phyloP scores from a whole-genome alignment of 352 stramenopile species.

The Halophytophthora polymorphica region DNA sequence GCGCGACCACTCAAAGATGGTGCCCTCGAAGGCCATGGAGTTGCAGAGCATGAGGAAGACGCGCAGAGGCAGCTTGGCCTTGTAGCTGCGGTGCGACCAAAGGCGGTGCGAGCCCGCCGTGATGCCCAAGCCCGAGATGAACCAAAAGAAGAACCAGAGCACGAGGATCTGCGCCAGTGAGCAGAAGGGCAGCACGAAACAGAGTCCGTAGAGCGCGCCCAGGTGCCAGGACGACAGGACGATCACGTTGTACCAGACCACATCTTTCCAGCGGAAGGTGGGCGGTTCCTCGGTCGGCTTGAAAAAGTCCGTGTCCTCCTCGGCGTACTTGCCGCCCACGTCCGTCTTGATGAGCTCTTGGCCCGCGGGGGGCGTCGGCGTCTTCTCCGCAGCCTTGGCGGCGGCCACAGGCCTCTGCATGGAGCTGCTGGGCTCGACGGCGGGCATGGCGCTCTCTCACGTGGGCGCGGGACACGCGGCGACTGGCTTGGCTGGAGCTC shows the following conservation, averaged over 20 bases:
- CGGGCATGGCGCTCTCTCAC: too few relatives aligned
- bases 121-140: conserved; percentile 92
- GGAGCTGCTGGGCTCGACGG: conserved; percentile 1
- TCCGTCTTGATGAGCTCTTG: conserved; percentile 15
- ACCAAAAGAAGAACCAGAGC: conserved; percentile 67
- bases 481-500: background rate
- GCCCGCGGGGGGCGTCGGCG: background rate
- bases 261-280: conserved; percentile 58
- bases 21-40: conserved; percentile 96
- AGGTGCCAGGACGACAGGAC: conserved; percentile 66
- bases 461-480: too few relatives aligned
- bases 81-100: conserved; percentile 97
- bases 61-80: conserved; percentile 87
- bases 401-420: conserved; percentile 7
- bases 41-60: conserved; percentile 98
- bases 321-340: conserved; percentile 22
- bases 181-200: conserved; percentile 53
- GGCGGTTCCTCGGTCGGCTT: conserved; percentile 29
- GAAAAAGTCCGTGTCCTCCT: conserved; percentile 43
- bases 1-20: conserved; percentile 98
- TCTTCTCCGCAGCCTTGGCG: background rate
- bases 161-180: conserved; percentile 45
- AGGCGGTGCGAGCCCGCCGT: conserved; percentile 96
- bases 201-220: conserved; percentile 67
- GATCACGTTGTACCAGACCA: conserved; percentile 87